Conservation (phyloP, 305 asterid species). For the Solanum chacoense region DNA sequence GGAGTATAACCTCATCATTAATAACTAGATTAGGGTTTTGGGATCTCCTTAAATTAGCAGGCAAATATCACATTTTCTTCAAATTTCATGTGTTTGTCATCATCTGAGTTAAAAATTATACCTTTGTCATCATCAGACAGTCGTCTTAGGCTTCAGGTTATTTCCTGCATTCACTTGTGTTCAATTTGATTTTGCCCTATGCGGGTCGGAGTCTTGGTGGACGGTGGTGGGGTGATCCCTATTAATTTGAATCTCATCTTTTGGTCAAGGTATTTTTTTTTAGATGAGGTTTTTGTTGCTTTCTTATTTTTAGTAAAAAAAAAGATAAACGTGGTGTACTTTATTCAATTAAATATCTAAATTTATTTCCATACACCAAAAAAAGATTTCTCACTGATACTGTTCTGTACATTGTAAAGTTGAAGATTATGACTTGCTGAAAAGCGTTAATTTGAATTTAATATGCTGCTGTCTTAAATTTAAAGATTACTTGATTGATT, state of each 20-base stretch:
- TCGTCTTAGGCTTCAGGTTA: background rate
- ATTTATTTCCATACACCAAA: background rate
- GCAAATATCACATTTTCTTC: background rate
- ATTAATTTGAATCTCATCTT: background rate
- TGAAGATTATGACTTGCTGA: background rate
- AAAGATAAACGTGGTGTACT: background rate
- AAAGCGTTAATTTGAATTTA: background rate
- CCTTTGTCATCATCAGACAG: background rate
- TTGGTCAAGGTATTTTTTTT: background rate
- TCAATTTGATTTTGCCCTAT: background rate
- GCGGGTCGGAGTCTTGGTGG: background rate
- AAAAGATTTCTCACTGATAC: background rate
- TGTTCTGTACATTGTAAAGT: background rate
- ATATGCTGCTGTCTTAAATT: background rate
- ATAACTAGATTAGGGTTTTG: background rate
- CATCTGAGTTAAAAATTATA: background rate
- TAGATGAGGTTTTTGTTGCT: background rate
- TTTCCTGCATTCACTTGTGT: background rate
- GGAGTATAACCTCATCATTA: background rate
- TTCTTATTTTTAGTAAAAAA: background rate
- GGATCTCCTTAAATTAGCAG: background rate
- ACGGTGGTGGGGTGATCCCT: background rate
- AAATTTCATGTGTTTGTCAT: background rate
- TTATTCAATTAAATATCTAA: background rate
- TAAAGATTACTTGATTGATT: background rate